Evolutionary conservation across 2,329 filamentous ascomycete species (phyloP).

Genomic region (Ustulina deusta): DNA sequence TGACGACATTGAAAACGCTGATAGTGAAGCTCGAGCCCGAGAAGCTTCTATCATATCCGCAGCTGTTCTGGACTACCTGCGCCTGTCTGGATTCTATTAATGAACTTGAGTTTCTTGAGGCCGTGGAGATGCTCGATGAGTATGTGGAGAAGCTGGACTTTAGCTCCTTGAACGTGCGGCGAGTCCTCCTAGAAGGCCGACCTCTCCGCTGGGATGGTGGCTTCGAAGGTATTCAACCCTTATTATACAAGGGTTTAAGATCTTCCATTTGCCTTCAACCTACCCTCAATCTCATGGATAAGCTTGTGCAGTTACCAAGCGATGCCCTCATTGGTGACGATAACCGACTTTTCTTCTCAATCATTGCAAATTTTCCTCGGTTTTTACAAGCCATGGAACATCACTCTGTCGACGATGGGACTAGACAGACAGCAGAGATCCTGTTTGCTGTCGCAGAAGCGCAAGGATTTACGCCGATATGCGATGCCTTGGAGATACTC

Average conservation of each 20-base stretch:
- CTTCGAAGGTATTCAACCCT: conserved; percentile 86
- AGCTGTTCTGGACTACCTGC: conserved; percentile 97
- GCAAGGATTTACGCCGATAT: conserved; percentile 76
- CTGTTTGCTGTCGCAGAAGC: conserved; percentile 79
- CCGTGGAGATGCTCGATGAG: conserved; percentile 89
- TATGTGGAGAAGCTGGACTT: conserved; percentile 88
- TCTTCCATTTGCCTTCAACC: conserved; percentile 85
- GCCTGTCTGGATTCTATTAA: conserved; percentile 97
- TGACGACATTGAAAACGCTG: conserved; percentile 92
- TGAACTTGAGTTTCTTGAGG: conserved; percentile 93
- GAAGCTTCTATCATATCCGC: conserved; percentile 88
- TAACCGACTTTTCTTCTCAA: conserved; percentile 82
- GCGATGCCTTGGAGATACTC: conserved; percentile 76
- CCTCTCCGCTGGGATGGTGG: conserved; percentile 88
- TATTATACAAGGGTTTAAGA: conserved; percentile 91
- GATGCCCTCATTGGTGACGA: conserved; percentile 86
- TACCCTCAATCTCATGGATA: conserved; percentile 81
- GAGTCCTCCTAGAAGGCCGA: conserved; percentile 79
- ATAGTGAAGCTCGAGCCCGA: conserved; percentile 85
- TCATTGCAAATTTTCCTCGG: conserved; percentile 91
- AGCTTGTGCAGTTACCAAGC: conserved; percentile 80
- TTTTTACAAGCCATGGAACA: conserved; percentile 85
- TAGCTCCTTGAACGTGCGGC: conserved; percentile 74
- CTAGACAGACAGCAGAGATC: conserved; percentile 73
- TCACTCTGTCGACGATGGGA: conserved; percentile 64